Base-by-base conservation (phyloP, 2,329 filamentous ascomycete genomes). In the Ophiostoma pallidulum region DNA sequence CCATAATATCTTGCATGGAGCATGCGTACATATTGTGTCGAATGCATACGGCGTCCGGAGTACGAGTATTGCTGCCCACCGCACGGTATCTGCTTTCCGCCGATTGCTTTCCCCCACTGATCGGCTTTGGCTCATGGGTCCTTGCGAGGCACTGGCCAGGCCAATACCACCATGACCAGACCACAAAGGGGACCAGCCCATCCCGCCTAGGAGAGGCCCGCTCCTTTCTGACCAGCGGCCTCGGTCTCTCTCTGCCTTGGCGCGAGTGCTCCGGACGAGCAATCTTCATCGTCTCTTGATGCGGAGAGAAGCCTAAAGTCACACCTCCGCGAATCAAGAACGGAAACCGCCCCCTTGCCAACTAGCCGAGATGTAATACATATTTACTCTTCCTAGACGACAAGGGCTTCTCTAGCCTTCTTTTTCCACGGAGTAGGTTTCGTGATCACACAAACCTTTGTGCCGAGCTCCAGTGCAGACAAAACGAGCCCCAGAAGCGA, bases 71-170 rank as follows among this genome's bases (percentile, higher is more conserved):
- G n/a, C n/a, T n/a, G n/a, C 39, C 20, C 18, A 36, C 45, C 24
- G 8, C 14, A 26, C 14, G 8, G n/a, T 28, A 18, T 14, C 26
- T 19, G n/a, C 29, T 31, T 38, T 19, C 29, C 24, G 24, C 45
- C 37, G 49, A 51, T 43, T 41, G 19, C 35, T 35, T n/a, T 44
- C 51, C 49, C 47, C 49, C 51, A 49, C 45, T 45, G 49, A 55
- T 53, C 53, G 41, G 32, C 48, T 50, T 38, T 43, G 36, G 47
- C 44, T 40, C 40, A 32, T 42, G 49, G 49, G 42, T 44, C 51
- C 41, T 18, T 22, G 6, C 10, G 24, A 28, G 24, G 5, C n/a
- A n/a, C n/a, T n/a, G n/a, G n/a, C n/a, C 46, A 35, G 20, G 45
- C 33, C 46, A 47, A 36, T 36, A 38, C 24, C 36, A 28, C 22